Percentiles rank a stretch among this genome's conserved stretches.
Evolutionary conservation across 2,329 filamentous ascomycete species (phyloP).

Genomic region (Alternaria angustiovoidea): DNA sequence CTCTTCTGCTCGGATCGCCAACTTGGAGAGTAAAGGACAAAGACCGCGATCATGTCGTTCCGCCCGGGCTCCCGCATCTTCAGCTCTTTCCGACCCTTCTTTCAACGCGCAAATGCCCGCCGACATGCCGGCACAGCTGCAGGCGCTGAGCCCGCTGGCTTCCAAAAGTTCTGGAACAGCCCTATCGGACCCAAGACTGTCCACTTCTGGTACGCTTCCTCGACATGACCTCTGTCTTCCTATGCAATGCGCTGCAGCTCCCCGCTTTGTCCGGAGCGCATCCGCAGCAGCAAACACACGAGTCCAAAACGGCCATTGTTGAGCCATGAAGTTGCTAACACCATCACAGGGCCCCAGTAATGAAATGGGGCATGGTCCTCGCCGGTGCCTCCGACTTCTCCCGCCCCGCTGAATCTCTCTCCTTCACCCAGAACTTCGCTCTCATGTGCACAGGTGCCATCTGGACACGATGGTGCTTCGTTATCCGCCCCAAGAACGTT

Average conservation of each 20-base stretch:
- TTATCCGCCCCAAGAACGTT: slow-evolving; percentile 93
- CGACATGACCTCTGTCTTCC: not conserved
- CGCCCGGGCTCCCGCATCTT: slow-evolving; percentile 66
- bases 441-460: slow-evolving; percentile 91
- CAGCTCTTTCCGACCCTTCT: slow-evolving; percentile 60
- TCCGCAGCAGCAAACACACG: not conserved
- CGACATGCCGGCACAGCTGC: slow-evolving; percentile 75
- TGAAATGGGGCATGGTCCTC: slow-evolving; percentile 93
- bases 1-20: slow-evolving; percentile 47
- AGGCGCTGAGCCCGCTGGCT: slow-evolving; percentile 57
- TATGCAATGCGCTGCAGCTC: not conserved
- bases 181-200: slow-evolving; percentile 74
- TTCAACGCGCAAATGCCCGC: slow-evolving; percentile 65
- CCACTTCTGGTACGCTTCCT: slow-evolving; percentile 83
- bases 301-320: not conserved
- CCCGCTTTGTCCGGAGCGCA: slow-evolving; percentile 16
- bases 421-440: slow-evolving; percentile 88
- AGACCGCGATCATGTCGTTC: slow-evolving; percentile 59
- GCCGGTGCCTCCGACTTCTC: slow-evolving; percentile 91
- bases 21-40: slow-evolving; percentile 9
- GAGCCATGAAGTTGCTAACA: slow-evolving; percentile 8
- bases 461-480: slow-evolving; percentile 98
- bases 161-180: slow-evolving; percentile 73
- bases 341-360: slow-evolving; percentile 79
- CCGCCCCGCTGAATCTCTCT: slow-evolving; percentile 91